Percentiles rank a stretch among this genome's conserved stretches.
phyloP scores from a whole-genome alignment of 2,329 filamentous ascomycete genomes.

The Neurospora sp. region DNA sequence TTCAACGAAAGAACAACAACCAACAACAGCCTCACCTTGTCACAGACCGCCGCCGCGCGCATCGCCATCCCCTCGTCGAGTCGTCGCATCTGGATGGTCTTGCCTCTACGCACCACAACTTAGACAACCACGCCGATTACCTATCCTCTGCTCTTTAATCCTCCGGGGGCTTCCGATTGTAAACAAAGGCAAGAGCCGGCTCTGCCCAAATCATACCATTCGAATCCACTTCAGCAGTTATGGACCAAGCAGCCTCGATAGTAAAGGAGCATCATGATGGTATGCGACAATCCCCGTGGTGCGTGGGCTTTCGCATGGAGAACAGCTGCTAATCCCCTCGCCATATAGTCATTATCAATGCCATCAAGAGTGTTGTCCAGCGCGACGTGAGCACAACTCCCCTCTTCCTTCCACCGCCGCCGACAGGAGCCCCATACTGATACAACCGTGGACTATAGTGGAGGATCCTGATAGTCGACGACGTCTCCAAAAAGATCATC shows the following conservation, averaged over 20 bases:
- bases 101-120: background rate
- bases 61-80: background rate
- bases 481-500: constrained; percentile 71
- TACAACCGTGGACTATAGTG: constrained; percentile 48
- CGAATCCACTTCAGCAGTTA: constrained; percentile 36
- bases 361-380: constrained; percentile 67
- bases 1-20: background rate
- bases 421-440: background rate
- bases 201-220: constrained; percentile 5
- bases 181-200: constrained; percentile 7
- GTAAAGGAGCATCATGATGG: constrained; percentile 43
- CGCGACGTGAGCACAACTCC: constrained; percentile 56
- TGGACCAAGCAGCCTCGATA: constrained; percentile 62
- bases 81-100: background rate
- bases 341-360: constrained; percentile 56
- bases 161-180: background rate
- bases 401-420: background rate
- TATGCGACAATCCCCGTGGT: constrained; percentile 1
- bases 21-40: background rate
- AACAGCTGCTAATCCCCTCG: constrained; percentile 46
- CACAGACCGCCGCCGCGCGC: background rate
- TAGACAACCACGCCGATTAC: background rate
- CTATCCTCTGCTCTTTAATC: background rate
- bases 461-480: constrained; percentile 92
- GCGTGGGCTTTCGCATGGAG: constrained; percentile 19